A percentile compares a stretch with the other conserved stretches of the same genome.
phyloP scores from a whole-genome alignment of 148 eudicot genomes.

The Vaccinium myrtillus region DNA sequence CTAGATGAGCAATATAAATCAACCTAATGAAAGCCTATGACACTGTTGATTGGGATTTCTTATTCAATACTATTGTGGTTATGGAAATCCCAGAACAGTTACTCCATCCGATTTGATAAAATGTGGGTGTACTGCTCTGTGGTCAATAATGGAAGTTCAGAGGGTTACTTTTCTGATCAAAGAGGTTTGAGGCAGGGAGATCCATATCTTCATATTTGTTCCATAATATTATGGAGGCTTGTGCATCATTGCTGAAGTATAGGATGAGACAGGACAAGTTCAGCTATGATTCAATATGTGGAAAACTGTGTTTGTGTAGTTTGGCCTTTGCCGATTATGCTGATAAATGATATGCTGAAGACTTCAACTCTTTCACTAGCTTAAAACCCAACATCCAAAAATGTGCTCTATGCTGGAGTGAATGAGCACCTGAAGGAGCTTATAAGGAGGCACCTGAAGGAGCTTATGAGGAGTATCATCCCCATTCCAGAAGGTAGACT shows the following conservation, averaged over 20 bases:
- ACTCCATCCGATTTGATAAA: neutral
- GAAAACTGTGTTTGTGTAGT: neutral
- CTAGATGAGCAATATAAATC: neutral
- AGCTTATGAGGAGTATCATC: neutral
- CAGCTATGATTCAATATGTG: neutral
- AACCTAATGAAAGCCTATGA: neutral
- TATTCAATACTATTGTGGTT: neutral
- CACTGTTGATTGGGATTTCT: neutral
- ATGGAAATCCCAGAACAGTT: neutral
- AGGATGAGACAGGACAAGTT: neutral
- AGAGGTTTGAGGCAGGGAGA: neutral
- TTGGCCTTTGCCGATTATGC: neutral
- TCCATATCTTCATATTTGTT: neutral
- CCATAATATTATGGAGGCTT: neutral
- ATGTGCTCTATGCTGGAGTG: neutral
- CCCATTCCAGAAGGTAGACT: neutral
- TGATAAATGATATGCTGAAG: neutral
- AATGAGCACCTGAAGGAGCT: neutral
- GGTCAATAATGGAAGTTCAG: neutral
- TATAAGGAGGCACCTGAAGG: neutral
- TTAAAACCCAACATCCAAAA: neutral
- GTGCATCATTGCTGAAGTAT: neutral
- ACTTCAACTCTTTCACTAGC: neutral
- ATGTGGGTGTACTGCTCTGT: neutral
- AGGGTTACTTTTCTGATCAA: neutral